Percentiles rank a stretch among this genome's conserved stretches.
Evolutionary conservation across 768 basidiomycete species (phyloP).

Genomic region (Leccinellum rugosiceps): DNA sequence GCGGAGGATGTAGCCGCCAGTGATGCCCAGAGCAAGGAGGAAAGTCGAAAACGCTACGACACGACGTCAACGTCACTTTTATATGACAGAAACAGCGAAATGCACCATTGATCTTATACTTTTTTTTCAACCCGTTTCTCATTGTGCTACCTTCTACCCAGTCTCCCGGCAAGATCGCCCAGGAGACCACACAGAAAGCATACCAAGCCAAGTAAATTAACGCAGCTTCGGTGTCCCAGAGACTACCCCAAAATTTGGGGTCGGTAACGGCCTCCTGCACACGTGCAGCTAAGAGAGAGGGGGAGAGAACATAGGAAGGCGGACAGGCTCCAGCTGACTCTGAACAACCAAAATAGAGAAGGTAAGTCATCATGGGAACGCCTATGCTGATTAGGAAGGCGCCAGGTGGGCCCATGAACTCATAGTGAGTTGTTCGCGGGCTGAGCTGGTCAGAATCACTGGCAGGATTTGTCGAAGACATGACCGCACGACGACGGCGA

Average conservation of each 20-base stretch:
- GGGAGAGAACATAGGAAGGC: slow-evolving; percentile 43
- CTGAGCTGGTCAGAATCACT: slow-evolving; percentile 45
- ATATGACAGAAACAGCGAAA: not conserved
- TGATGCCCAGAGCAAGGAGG: slow-evolving; percentile 74
- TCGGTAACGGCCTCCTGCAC: slow-evolving; percentile 47
- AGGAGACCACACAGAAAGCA: slow-evolving; percentile 76
- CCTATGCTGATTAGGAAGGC: slow-evolving; percentile 66
- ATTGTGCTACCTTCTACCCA: slow-evolving; percentile 66
- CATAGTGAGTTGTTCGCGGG: slow-evolving; percentile 69
- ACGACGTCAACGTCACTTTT: not conserved
- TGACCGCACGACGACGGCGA: not conserved
- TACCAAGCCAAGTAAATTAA: slow-evolving; percentile 88
- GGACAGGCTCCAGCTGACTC: slow-evolving; percentile 69
- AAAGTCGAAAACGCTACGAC: slow-evolving; percentile 79
- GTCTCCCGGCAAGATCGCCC: slow-evolving; percentile 76
- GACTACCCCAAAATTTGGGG: slow-evolving; percentile 60
- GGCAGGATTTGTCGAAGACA: slow-evolving; percentile 20
- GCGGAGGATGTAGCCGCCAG: slow-evolving; percentile 64
- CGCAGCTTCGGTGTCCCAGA: slow-evolving; percentile 83
- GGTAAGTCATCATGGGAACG: slow-evolving; percentile 70
- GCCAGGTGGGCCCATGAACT: slow-evolving; percentile 81
- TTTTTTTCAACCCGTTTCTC: slow-evolving; percentile 71
- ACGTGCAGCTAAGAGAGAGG: slow-evolving; percentile 31
- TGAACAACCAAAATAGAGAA: slow-evolving; percentile 75
- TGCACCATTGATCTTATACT: slow-evolving; percentile 95